These are phyloP conservation scores for Theobroma grandiflorum DNA, from an alignment of 441 rosid genomes.

Conservation along the genomic window DNA sequence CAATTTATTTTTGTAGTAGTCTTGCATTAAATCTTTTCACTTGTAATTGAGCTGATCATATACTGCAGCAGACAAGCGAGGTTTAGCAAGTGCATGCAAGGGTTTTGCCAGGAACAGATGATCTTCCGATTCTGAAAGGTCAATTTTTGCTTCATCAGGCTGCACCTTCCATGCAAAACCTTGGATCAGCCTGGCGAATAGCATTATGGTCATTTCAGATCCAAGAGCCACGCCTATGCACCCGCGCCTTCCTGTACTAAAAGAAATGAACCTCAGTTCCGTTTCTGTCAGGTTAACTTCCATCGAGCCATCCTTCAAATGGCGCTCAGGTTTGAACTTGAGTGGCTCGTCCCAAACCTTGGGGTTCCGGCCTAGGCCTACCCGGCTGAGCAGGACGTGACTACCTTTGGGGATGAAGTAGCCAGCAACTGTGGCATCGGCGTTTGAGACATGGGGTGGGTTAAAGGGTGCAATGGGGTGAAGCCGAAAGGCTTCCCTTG, in stretches of 20 bases:
- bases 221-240: constrained; percentile 48
- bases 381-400: constrained; percentile 36
- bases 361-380: not conserved
- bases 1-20: no score
- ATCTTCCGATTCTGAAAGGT: constrained; percentile 37
- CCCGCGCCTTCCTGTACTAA: constrained; percentile 50
- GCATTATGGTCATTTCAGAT: constrained; percentile 35
- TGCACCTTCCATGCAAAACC: constrained; percentile 32
- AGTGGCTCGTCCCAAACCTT: not conserved
- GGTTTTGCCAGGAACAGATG: constrained; percentile 43
- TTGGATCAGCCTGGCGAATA: constrained; percentile 42
- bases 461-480: constrained; percentile 1
- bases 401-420: constrained; percentile 5
- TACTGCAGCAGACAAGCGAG: constrained; percentile 27
- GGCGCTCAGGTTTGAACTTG: constrained; percentile 28
- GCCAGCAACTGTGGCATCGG: not conserved
- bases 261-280: constrained; percentile 49
- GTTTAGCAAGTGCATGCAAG: constrained; percentile 37
- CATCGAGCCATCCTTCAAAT: constrained; percentile 34
- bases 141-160: constrained; percentile 23
- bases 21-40: no score
- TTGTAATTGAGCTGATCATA: not conserved
- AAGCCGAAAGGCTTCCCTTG: constrained; percentile 44
- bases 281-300: constrained; percentile 45
- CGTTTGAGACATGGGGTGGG: not conserved